Evolutionary conservation across 257 asterid species (phyloP).

Genomic region (Fraxinus americana): DNA sequence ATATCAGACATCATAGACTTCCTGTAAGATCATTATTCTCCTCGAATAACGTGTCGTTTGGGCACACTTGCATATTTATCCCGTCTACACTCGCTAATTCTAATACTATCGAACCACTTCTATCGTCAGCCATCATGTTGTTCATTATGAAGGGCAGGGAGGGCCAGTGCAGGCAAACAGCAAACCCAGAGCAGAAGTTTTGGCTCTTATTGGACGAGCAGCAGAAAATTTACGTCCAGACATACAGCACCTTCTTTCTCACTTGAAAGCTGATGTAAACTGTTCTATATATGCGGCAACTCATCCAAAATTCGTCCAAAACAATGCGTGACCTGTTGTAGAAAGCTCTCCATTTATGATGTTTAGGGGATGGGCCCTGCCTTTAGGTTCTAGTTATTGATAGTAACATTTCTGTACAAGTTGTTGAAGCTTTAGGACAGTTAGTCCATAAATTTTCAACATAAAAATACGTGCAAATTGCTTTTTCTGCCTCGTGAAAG

Average conservation of each 20-base stretch:
- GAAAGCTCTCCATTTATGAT: neutral
- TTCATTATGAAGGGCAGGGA: slow-evolving; percentile 93
- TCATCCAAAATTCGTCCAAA: slow-evolving; percentile 64
- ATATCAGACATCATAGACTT: slow-evolving; percentile 84
- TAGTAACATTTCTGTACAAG: neutral
- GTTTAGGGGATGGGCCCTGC: neutral
- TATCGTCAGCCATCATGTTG: slow-evolving; percentile 70
- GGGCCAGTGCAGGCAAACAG: slow-evolving; percentile 88
- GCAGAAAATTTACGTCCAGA: slow-evolving; percentile 86
- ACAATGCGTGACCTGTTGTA: slow-evolving; percentile 19
- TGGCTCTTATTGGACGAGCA: slow-evolving; percentile 76
- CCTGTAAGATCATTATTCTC: slow-evolving; percentile 53
- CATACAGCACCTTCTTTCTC: slow-evolving; percentile 80
- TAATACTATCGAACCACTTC: neutral
- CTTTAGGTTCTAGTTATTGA: neutral
- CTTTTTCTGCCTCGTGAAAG: neutral
- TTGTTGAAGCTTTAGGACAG: neutral
- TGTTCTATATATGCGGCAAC: slow-evolving; percentile 78
- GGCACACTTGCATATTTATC: neutral
- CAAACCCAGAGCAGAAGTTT: slow-evolving; percentile 80
- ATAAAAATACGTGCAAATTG: too few species aligned
- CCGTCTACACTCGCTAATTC: neutral
- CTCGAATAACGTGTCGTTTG: neutral
- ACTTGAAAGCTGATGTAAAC: slow-evolving; percentile 70
- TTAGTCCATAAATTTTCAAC: too few species aligned